Base-by-base conservation (phyloP, 2,329 filamentous ascomycete genomes). In the Pseudocercospora cruenta region DNA sequence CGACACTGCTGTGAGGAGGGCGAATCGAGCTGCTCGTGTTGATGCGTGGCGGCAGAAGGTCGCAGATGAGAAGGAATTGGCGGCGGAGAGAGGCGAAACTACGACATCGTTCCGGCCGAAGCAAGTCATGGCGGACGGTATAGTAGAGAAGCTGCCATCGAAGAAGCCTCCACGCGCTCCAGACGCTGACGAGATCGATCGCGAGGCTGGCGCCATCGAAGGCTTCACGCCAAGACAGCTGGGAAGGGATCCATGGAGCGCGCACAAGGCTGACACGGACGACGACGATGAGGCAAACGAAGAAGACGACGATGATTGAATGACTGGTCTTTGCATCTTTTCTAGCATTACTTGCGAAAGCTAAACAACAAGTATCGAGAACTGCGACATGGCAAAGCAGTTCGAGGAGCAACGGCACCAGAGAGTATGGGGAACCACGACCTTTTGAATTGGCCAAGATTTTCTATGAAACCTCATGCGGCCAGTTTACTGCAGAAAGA, bases 41-140 rank as follows among this genome's bases (percentile, higher is more conserved):
- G 65, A 72, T 22, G 68, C 65, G 22, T 63, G 76, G 36, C 74
- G 78, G 8, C 74, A 75, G 63, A 78, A 69, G 55, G 64, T 70
- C 4, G 68, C 65, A 70, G 49, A 76, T 76, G 67, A 77, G 67
- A 28, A 69, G 10, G 78, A 82, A 55, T 73, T 84, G 4, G 81
- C 81, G 0, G 65, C 78, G 4, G 82, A 84, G 70, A 77, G 82
- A 33, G 82, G 81, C 59, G 82, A 83, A 68, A 71, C 69, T 47
- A 65, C 70, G 2, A 68, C 65, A 7, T 73, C 72, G 4, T 67
- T 75, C 53, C 71, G 71, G 55, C 71, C 77, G 21, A 72, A 70
- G 9, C 73, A 76, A 55, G 73, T 79, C 45, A 72, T 80, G 66
- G 70, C 67, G 1, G 71, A 76, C 31, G 65, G 63, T 6, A 71